Conservation (phyloP, 345 rosid species). For the Cardamine occulta region DNA sequence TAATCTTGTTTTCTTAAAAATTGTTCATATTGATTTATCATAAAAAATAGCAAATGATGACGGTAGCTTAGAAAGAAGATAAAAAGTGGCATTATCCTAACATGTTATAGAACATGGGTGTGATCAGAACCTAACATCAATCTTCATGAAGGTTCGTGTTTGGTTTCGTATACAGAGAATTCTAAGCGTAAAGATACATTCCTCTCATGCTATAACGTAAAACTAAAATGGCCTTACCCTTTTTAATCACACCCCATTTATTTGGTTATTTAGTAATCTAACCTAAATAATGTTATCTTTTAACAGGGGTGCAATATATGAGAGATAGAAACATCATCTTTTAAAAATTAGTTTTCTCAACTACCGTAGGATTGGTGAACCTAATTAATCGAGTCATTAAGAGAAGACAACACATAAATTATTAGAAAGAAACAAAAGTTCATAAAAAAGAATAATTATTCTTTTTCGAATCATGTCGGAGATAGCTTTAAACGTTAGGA, state of each 20-base stretch:
- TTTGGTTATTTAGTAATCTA: background rate
- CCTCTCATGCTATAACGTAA: constrained; percentile 26
- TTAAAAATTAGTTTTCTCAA: constrained; percentile 11
- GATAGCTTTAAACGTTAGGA: constrained; percentile 31
- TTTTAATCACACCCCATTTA: constrained; percentile 7
- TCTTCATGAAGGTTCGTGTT: constrained; percentile 40
- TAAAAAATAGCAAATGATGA: constrained; percentile 21
- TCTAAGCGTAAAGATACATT: constrained; percentile 47
- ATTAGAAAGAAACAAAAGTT: constrained; percentile 20
- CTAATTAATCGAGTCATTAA: constrained; percentile 31
- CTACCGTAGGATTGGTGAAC: constrained; percentile 40
- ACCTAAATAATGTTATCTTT: constrained; percentile 4
- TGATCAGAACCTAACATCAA: constrained; percentile 43
- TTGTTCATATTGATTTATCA: background rate
- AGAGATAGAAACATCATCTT: constrained; percentile 1
- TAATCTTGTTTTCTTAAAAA: background rate
- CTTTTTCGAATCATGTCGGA: constrained; percentile 28
- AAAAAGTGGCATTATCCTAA: constrained; percentile 44
- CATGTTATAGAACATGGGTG: constrained; percentile 53
- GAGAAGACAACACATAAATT: constrained; percentile 28
- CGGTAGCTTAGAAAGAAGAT: constrained; percentile 25
- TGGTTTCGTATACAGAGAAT: constrained; percentile 43
- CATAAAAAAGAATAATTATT: constrained; percentile 32
- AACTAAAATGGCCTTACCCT: constrained; percentile 29
- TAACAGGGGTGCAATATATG: constrained; percentile 9